Base-by-base conservation (phyloP, 805 yeast species). In the Wickerhamiella spandovensis region DNA sequence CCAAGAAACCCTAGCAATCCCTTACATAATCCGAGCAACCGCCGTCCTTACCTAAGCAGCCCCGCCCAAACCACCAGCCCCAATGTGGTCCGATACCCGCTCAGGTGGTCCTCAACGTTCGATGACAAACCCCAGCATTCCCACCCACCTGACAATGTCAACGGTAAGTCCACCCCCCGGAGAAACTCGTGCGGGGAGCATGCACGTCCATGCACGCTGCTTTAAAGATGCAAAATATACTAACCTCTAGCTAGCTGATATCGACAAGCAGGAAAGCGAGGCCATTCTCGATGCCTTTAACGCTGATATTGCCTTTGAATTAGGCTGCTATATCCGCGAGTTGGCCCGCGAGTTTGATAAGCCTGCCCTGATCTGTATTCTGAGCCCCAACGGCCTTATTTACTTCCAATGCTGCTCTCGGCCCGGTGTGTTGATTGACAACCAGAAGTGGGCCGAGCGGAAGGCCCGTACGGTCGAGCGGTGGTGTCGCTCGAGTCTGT, bases 291-390 rank as follows among this genome's bases (percentile, higher is more conserved):
- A 57, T 3, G 55, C 53, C 22, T 63, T 63, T 58, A 58, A 60
- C 45, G 58, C 66, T 37, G 95, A 81, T 87, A 1, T 70, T 79
- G 60, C 92, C 85, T 6, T 83, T 80, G 64, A 80, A 78, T 47
- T 84, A 86, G 7, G 82, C 82, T 0, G 66, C 81, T 42, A 83
- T 89, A 90, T 8, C 79, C 94, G 54, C 13, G 44, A 43, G 22
- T 28, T 35, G 12, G 54, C 54, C 2, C 21, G 30, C 18, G 23
- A 51, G 46, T 44, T 46, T 46, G 48, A 47, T 28, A 48, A 54
- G 28, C 53, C 64, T 5, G 61, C 60, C 15, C 51, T 61, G 28
- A 60, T 63, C 48, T 53, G 56, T 43, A 60, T 63, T 49, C 45
- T 58, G 43, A 47, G 49, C 23, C 50, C 55, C 43, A 53, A 45